Base-by-base conservation (phyloP, 2,329 filamentous ascomycete species). In the Monosporascus sp. region DNA sequence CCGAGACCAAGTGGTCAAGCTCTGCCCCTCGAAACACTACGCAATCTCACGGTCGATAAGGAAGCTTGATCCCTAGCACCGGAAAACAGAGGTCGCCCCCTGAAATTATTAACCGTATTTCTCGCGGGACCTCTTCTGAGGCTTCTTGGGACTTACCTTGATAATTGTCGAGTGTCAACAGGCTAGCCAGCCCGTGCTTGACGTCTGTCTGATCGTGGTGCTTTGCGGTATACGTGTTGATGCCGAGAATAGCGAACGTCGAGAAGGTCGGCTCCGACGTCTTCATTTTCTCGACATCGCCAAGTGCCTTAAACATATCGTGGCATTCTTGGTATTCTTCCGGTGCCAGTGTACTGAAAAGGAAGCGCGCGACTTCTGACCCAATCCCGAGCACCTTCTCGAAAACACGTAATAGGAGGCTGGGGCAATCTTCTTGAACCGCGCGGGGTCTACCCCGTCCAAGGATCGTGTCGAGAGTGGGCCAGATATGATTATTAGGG, bases 1-100 rank as follows among this genome's bases (percentile, higher is more conserved):
- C 54, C 15, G 42, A 17, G 9, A 54, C 52, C 17, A 57, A 57
- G 45, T 57, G 50, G 24, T 54, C 54, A 25, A 57, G 34, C 42
- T 54, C 54, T 6, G 47, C 39, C 5, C 54, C 54, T 22, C 50
- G 42, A 24, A 57, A 57, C 5, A 49, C 48, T 5, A 51, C 49
- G 11, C 41, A 38, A 44, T 54, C 54, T 11, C 54, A 50, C 14
- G 44, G 25, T 22, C 47, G 50, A 22, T 57, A 50, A 4, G 37
- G 37, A 42, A 57, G n/a, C 34, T 54, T 41, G 22, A 51, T 14
- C 9, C 36, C 54, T 8, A 54, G 44, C 27, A 50, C 47, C 2
- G 52, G 52, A 39, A 53, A 57, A 22, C 52, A 52, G 3, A 57
- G 15, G n/a, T 57, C 41, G 1, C 47, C 54, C 3, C 52, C 54